Evolutionary conservation across 2,329 filamentous ascomycete genomes (phyloP).

Genomic region (Colletotrichum orbiculare): DNA sequence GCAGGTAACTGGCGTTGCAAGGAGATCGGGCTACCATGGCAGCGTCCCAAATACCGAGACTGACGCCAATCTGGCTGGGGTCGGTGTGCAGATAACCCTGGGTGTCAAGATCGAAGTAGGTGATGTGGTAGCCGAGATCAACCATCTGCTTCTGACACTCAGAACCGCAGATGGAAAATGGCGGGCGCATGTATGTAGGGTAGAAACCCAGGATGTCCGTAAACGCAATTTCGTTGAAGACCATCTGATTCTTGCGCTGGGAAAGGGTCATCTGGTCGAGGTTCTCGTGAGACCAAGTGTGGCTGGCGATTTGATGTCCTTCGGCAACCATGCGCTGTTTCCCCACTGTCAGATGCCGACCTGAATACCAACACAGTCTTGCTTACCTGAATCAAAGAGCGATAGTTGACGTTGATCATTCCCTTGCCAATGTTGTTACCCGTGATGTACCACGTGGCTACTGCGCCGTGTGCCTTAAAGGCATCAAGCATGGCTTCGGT

Average conservation of each 20-base stretch:
- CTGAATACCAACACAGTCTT: constrained; percentile 30
- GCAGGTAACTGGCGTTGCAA: constrained; percentile 39
- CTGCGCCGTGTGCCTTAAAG: constrained; percentile 45
- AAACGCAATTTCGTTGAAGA: constrained; percentile 58
- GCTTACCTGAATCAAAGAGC: constrained; percentile 47
- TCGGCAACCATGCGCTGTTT: constrained; percentile 52
- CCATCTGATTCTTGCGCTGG: constrained; percentile 52
- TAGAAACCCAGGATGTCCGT: constrained; percentile 55
- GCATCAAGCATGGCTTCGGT: constrained; percentile 48
- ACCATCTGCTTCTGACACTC: constrained; percentile 34
- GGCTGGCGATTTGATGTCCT: constrained; percentile 61
- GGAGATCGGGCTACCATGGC: constrained; percentile 44
- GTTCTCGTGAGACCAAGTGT: constrained; percentile 60
- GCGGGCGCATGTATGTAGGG: constrained; percentile 57
- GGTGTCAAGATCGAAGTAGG: constrained; percentile 43
- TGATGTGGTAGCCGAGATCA: constrained; percentile 32
- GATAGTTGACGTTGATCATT: constrained; percentile 45
- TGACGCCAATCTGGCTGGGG: constrained; percentile 41
- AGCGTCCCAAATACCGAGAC: constrained; percentile 48
- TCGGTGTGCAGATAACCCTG: constrained; percentile 40
- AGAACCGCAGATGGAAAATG: constrained; percentile 38
- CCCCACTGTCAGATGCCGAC: no score
- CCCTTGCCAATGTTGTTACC: constrained; percentile 49
- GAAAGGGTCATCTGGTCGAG: constrained; percentile 47
- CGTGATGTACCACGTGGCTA: constrained; percentile 52